Evolutionary conservation across 768 basidiomycete genomes (phyloP).

Genomic region (Mycena filopes): DNA sequence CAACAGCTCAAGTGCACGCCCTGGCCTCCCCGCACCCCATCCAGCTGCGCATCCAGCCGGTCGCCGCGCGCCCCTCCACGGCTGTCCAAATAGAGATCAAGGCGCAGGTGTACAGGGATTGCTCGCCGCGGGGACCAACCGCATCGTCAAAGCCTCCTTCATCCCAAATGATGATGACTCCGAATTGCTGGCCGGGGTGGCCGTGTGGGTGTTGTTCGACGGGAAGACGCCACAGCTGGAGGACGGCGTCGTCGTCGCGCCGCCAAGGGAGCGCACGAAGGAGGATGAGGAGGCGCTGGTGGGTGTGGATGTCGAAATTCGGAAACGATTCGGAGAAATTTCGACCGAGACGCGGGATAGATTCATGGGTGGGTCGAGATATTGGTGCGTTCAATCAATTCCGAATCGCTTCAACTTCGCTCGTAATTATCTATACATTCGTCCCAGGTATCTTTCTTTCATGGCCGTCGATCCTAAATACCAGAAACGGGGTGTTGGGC

Average conservation of each 20-base stretch:
- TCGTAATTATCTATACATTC: no score
- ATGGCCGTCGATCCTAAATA: constrained; percentile 14
- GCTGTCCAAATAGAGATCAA: not conserved
- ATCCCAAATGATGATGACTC: not conserved
- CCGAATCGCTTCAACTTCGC: no score
- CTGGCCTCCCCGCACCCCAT: not conserved
- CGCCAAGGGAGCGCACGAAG: constrained; percentile 9
- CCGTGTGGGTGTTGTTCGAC: constrained; percentile 3
- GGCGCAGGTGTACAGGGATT: not conserved
- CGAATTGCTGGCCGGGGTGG: constrained; percentile 2
- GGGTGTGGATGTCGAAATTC: constrained; percentile 5
- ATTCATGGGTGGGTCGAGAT: constrained; percentile 10
- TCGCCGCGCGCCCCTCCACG: not conserved
- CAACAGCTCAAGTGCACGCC: constrained; percentile 3
- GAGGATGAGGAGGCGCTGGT: not conserved
- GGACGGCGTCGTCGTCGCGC: not conserved
- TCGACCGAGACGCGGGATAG: not conserved
- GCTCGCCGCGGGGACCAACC: not conserved
- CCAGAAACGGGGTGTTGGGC: constrained; percentile 1
- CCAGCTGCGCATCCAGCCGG: constrained; percentile 12
- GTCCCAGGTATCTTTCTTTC: not conserved
- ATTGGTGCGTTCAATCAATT: constrained; percentile 10
- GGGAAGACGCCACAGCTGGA: not conserved
- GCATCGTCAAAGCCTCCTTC: constrained; percentile 9
- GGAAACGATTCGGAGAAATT: not conserved